These are phyloP conservation scores for Phytophthora cajani DNA, from an alignment of 352 stramenopile genomes.

Conservation along the genomic window DNA sequence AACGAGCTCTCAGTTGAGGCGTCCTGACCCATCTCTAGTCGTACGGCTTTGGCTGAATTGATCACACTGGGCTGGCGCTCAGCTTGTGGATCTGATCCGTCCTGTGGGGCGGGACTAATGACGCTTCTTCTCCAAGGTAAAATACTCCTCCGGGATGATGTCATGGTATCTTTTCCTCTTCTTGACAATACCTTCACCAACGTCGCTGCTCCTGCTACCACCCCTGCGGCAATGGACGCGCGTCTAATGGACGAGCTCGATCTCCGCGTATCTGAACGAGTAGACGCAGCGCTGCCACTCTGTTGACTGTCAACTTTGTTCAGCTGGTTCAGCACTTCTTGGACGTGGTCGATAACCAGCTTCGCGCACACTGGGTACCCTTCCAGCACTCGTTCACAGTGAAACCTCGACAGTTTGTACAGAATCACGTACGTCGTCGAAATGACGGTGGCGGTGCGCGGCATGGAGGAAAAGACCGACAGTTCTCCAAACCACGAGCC, in stretches of 20 bases:
- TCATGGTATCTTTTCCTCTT: not conserved
- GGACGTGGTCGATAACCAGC: conserved; percentile 30
- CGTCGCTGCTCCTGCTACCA: conserved; percentile 9
- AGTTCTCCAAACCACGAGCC: conserved; percentile 74
- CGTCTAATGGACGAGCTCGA: not conserved
- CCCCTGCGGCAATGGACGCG: conserved; percentile 12
- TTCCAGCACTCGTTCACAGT: conserved; percentile 58
- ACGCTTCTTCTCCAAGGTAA: conserved; percentile 11
- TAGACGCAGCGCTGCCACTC: not conserved
- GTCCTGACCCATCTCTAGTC: not conserved
- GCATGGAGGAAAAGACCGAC: conserved; percentile 66
- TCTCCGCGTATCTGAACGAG: not conserved
- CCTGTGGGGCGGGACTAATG: not conserved
- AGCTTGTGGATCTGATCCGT: not conserved
- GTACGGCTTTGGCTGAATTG: not conserved
- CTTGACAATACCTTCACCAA: conserved; percentile 13
- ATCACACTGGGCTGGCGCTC: not conserved
- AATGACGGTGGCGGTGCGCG: conserved; percentile 60
- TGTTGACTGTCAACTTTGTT: not conserved
- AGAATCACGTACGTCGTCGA: conserved; percentile 71
- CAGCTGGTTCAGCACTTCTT: conserved; percentile 26
- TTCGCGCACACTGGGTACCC: conserved; percentile 54
- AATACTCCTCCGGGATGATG: conserved; percentile 3
- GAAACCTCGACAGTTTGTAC: conserved; percentile 68
- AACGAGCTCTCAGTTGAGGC: not conserved